Evolutionary conservation across 176 grass and related monocot species (phyloP), one percentile per base, ranked within the genome.

Genomic region (Hsuehochloa calcarea): DNA sequence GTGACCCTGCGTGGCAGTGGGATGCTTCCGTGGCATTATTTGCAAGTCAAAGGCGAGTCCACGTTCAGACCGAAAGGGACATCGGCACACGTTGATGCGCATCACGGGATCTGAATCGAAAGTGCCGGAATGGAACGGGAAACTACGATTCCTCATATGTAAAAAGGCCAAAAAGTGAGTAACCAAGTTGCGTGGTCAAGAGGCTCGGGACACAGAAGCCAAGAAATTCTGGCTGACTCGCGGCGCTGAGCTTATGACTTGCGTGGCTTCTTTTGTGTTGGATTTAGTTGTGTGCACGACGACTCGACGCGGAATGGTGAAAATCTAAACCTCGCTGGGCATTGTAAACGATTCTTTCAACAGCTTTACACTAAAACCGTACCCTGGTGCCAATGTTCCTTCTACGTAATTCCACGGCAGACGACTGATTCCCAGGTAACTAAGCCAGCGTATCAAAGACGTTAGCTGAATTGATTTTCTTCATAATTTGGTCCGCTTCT

Each of bases 31-130:
- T 65, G 45, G 41, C 71, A 40, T 50, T 34, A 29, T 29, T 29
- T 70, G 37, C 87, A 23, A 8, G 88, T 82, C 65, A 41, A 64
- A 27, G 72, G 27, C 44, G 52, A 44, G 23, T 41, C 59, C 43
- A 63, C 14, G 83, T 86, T 82, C 83, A 71, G 83, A 77, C 54
- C 11, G 83, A 70, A 14, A 77, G 78, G 19, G 78, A 71, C 77
- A 23, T 20, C 49, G 54, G n/a, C 77, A 39, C 27, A 31, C 60
- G 62, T 35, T 35, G 20, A 17, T 13, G 70, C 83, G 17, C 52
- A 17, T 78, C 74, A 72, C 68, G 68, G 56, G 73, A 13, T 26
- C 38, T 8, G 22, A 26, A 17, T 19, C 22, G 13, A 51, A 38
- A 26, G 29, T 0, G 50, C 43, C 5, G 6, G 26, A 7, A 43